Conservation (phyloP, 2,329 filamentous ascomycete species). For the Cladosporium austrohemisphaericum region DNA sequence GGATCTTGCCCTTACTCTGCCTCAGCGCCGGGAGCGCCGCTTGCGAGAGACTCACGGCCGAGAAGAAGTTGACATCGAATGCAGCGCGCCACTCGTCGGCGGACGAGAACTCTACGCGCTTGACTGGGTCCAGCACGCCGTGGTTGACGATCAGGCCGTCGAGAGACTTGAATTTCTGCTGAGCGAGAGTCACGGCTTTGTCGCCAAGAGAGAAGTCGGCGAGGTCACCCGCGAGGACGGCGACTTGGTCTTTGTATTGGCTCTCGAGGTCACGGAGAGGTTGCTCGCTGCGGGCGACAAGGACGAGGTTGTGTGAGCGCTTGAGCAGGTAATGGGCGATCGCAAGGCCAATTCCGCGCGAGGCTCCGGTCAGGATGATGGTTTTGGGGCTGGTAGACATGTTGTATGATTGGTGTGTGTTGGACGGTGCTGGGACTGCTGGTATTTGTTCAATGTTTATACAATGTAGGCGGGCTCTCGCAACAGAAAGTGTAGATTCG, state of each 20-base stretch:
- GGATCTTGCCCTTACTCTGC: conserved; percentile 63
- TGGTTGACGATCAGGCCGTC: conserved; percentile 89
- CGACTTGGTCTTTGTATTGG: conserved; percentile 51
- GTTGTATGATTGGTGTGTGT: neutral
- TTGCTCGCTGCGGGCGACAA: conserved; percentile 52
- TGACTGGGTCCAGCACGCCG: conserved; percentile 72
- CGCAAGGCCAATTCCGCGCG: conserved; percentile 62
- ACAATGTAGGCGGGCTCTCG: no score
- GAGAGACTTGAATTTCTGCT: conserved; percentile 61
- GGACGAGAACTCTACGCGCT: conserved; percentile 63
- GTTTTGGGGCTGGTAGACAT: conserved; percentile 10
- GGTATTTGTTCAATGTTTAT: no score
- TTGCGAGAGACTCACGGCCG: conserved; percentile 73
- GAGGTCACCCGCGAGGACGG: conserved; percentile 56
- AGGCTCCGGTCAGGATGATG: conserved; percentile 59
- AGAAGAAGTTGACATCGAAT: conserved; percentile 87
- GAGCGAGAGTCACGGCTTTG: conserved; percentile 62
- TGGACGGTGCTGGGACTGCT: no score
- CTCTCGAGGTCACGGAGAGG: conserved; percentile 53
- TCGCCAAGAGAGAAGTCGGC: conserved; percentile 52
- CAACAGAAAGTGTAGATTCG: no score
- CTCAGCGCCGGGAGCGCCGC: conserved; percentile 67
- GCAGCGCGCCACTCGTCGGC: conserved; percentile 68
- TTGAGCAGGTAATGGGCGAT: conserved; percentile 58
- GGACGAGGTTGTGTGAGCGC: conserved; percentile 53